Evolutionary conservation across 1,284 basidiomycete genomes (phyloP).

Genomic region (Ustilago trichophora): DNA sequence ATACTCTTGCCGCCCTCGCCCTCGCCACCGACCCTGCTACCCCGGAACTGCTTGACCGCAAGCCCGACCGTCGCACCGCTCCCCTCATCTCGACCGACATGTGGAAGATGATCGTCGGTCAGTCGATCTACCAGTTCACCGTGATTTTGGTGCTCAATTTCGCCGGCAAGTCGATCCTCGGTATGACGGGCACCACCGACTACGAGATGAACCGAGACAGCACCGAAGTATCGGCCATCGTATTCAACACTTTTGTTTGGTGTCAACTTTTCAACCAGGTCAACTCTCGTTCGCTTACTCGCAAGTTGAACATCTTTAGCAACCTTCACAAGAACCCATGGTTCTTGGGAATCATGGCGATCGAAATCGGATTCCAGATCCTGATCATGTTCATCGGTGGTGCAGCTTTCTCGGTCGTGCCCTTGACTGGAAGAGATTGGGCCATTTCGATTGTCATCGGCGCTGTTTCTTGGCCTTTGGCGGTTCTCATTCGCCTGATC

Average conservation of each 20-base stretch:
- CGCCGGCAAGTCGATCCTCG: slow-evolving; percentile 77
- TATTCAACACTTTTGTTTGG: slow-evolving; percentile 97
- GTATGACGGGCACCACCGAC: slow-evolving; percentile 63
- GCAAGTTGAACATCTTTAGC: slow-evolving; percentile 86
- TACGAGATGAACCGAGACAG: slow-evolving; percentile 67
- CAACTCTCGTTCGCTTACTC: slow-evolving; percentile 87
- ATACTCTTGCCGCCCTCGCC: slow-evolving; percentile 95
- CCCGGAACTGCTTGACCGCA: slow-evolving; percentile 81
- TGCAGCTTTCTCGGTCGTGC: slow-evolving; percentile 86
- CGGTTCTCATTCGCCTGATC: slow-evolving; percentile 80
- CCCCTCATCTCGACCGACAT: slow-evolving; percentile 85
- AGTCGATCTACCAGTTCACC: slow-evolving; percentile 86
- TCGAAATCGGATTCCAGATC: slow-evolving; percentile 86
- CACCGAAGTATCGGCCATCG: slow-evolving; percentile 78
- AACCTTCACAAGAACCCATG: slow-evolving; percentile 83
- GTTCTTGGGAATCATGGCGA: slow-evolving; percentile 84
- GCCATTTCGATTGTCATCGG: slow-evolving; percentile 89
- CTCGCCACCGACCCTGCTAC: slow-evolving; percentile 94
- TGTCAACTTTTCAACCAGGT: slow-evolving; percentile 80
- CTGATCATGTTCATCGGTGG: slow-evolving; percentile 91
- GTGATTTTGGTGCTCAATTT: slow-evolving; percentile 91
- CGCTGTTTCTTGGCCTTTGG: slow-evolving; percentile 85
- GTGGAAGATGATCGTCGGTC: slow-evolving; percentile 87
- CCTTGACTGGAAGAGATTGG: slow-evolving; percentile 84
- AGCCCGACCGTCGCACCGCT: slow-evolving; percentile 86